These are phyloP conservation scores for Nakazawaea siamensis DNA, from an alignment of 805 yeast species.

Conservation along the genomic window DNA sequence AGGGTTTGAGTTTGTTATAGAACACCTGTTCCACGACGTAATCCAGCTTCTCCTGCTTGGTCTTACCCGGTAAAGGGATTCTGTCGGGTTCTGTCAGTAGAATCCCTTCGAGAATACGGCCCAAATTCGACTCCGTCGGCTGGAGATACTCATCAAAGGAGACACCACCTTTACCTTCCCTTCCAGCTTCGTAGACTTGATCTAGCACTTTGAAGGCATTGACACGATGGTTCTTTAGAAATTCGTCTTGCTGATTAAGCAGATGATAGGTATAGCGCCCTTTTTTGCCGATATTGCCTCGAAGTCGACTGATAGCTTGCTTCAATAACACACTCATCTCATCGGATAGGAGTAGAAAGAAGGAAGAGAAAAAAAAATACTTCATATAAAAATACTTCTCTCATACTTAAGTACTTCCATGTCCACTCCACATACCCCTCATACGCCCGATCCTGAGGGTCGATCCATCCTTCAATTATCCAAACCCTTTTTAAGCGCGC, in stretches of 20 bases:
- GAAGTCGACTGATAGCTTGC: neutral
- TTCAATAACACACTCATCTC: slow-evolving; percentile 2
- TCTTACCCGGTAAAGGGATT: slow-evolving; percentile 3
- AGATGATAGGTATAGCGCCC: neutral
- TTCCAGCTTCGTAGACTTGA: neutral
- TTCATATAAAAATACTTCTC: no score
- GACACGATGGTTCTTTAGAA: neutral
- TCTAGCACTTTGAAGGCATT: neutral
- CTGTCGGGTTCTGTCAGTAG: neutral
- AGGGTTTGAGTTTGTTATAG: slow-evolving; percentile 23
- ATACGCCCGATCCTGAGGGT: slow-evolving; percentile 2
- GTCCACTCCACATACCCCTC: slow-evolving; percentile 1
- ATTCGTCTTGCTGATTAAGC: neutral
- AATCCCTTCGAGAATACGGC: slow-evolving; percentile 18
- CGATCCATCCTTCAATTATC: slow-evolving; percentile 20
- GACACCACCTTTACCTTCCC: neutral
- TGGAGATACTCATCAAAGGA: slow-evolving; percentile 13
- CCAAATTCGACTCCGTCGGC: slow-evolving; percentile 18
- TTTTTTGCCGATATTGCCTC: neutral
- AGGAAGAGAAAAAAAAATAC: no score
- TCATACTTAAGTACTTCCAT: no score
- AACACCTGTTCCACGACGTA: slow-evolving; percentile 19
- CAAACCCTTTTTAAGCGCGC: slow-evolving; percentile 23
- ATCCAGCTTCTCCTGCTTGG: slow-evolving; percentile 12
- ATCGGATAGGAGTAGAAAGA: no score